These are phyloP conservation scores for Xylaria sp. DNA, from an alignment of 2,329 filamentous ascomycete genomes.

Conservation along the genomic window DNA sequence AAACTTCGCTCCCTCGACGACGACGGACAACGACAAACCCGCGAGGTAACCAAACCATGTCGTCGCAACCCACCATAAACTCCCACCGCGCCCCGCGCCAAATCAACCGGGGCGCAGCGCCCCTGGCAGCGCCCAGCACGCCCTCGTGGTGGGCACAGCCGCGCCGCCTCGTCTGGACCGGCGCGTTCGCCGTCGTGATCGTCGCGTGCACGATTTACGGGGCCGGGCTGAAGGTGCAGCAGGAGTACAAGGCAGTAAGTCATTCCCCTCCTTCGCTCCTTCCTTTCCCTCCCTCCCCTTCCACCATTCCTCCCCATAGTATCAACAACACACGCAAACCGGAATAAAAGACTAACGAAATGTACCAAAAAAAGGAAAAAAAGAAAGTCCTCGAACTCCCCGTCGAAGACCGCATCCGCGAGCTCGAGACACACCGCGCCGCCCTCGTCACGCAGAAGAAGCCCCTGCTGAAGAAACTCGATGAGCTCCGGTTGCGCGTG, in stretches of 20 bases:
- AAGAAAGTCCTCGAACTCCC: slow-evolving; percentile 36
- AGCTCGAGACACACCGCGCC: slow-evolving; percentile 40
- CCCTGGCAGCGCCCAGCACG: not conserved
- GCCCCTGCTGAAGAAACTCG: slow-evolving; percentile 40
- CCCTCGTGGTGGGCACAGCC: slow-evolving; percentile 13
- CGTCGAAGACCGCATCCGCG: slow-evolving; percentile 41
- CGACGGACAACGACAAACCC: slow-evolving; percentile 6
- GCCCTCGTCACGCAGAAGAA: slow-evolving; percentile 36
- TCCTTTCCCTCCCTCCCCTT: not conserved
- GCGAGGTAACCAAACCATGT: slow-evolving; percentile 21
- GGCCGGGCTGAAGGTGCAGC: slow-evolving; percentile 44
- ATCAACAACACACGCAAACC: not conserved
- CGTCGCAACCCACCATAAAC: not conserved
- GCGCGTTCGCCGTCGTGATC: slow-evolving; percentile 42
- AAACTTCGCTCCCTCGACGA: slow-evolving; percentile 7
- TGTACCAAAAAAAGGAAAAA: slow-evolving; percentile 26
- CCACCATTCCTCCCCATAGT: not conserved
- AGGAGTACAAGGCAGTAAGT: slow-evolving; percentile 41
- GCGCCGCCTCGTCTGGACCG: slow-evolving; percentile 34
- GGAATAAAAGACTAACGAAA: not conserved
- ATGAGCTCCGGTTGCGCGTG: slow-evolving; percentile 37
- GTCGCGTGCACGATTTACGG: slow-evolving; percentile 45
- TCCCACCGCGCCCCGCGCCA: not conserved
- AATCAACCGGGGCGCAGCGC: not conserved
- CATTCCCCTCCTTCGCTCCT: not conserved